Percentiles rank a stretch among this genome's conserved stretches.
phyloP scores from a whole-genome alignment of 2,329 filamentous ascomycete genomes.

The Curvularia eragrostidis region DNA sequence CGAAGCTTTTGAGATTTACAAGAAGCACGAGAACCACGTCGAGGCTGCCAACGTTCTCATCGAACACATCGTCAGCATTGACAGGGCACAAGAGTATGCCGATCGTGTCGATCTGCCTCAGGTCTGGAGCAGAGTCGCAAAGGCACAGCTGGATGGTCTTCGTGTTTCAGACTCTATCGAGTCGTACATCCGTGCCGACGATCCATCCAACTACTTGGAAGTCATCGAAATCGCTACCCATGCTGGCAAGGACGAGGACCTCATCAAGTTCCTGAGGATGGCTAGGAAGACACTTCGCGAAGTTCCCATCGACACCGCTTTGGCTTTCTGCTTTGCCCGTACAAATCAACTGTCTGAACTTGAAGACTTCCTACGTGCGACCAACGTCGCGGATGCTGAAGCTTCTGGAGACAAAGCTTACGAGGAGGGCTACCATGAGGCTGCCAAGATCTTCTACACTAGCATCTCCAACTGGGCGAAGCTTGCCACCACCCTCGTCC shows the following conservation, averaged over 20 bases:
- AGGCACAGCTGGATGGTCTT: constrained; percentile 95
- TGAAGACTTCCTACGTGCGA: constrained; percentile 91
- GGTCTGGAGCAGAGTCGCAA: constrained; percentile 98
- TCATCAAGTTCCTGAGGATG: constrained; percentile 97
- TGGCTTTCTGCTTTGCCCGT: constrained; percentile 92
- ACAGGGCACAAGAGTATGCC: constrained; percentile 93
- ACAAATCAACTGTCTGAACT: constrained; percentile 91
- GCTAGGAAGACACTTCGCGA: constrained; percentile 95
- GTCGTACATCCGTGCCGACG: constrained; percentile 94
- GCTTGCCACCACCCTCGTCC: constrained; percentile 95
- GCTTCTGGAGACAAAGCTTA: constrained; percentile 98
- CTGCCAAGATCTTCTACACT: constrained; percentile 97
- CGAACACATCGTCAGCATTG: constrained; percentile 96
- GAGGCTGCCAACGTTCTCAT: constrained; percentile 91
- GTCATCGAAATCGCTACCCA: constrained; percentile 96
- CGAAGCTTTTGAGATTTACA: constrained; percentile 98
- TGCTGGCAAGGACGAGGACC: constrained; percentile 96
- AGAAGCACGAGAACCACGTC: constrained; percentile 91
- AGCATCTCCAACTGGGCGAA: constrained; percentile 99
- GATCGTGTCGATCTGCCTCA: constrained; percentile 93
- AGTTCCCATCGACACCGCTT: constrained; percentile 87
- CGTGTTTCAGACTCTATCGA: constrained; percentile 92
- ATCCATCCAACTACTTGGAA: constrained; percentile 91
- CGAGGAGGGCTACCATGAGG: constrained; percentile 90
- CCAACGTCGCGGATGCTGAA: constrained; percentile 95